A percentile compares a stretch with the other conserved stretches of the same genome.
phyloP scores from a whole-genome alignment of 2,329 filamentous ascomycete species.

The Hysterium pulicare region DNA sequence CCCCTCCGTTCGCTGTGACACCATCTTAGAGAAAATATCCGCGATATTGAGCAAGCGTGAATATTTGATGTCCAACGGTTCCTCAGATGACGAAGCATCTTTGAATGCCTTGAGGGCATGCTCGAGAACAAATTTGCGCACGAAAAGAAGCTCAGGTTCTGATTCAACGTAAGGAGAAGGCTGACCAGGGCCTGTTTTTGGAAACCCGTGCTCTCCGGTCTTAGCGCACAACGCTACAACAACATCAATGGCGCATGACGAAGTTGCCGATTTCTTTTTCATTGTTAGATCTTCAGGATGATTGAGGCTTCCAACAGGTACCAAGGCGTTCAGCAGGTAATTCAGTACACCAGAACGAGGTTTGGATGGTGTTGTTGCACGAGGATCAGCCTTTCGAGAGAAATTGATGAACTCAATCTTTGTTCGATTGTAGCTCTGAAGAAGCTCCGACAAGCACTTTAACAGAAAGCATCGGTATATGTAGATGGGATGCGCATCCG shows the following conservation, averaged over 20 bases:
- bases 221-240: conserved; percentile 84
- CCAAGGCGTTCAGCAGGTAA: conserved; percentile 81
- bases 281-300: conserved; percentile 70
- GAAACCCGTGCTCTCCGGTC: conserved; percentile 71
- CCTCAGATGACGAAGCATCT: conserved; percentile 74
- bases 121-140: conserved; percentile 91
- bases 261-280: conserved; percentile 84
- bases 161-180: conserved; percentile 58
- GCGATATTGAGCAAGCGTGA: conserved; percentile 81
- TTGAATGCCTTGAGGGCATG: conserved; percentile 90
- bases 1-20: conserved; percentile 55
- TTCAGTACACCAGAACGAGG: conserved; percentile 89
- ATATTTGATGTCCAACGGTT: conserved; percentile 81
- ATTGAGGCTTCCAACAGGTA: conserved; percentile 62
- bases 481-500: conserved; percentile 92
- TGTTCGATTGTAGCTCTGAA: conserved; percentile 87
- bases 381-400: conserved; percentile 82
- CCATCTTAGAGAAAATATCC: conserved; percentile 89
- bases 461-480: conserved; percentile 94
- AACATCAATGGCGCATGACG: conserved; percentile 79
- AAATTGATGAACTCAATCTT: conserved; percentile 99
- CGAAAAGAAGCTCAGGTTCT: conserved; percentile 81
- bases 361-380: conserved; percentile 85
- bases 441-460: conserved; percentile 83
- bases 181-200: conserved; percentile 40